Evolutionary conservation across 257 asterid genomes (phyloP).

Genomic region (Solanum pennellii): DNA sequence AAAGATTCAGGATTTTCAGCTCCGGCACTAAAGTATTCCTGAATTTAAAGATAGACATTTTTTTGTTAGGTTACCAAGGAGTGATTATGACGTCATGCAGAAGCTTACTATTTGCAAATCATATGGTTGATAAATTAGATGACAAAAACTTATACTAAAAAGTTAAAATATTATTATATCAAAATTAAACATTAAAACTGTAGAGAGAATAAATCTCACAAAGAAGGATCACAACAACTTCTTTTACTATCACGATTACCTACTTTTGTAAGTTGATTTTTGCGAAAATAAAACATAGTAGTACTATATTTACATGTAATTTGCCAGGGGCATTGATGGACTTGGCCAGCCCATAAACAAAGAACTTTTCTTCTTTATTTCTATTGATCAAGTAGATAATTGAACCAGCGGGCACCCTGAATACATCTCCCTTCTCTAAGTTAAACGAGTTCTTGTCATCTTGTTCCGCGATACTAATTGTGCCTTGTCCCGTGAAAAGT

Average conservation of each 20-base stretch:
- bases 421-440: slow-evolving; percentile 24
- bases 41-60: neutral
- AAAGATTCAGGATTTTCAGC: slow-evolving; percentile 26
- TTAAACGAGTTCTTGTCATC: slow-evolving; percentile 12
- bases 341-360: slow-evolving; percentile 17
- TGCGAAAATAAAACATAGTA: neutral
- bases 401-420: slow-evolving; percentile 27
- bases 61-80: neutral
- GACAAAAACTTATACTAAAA: too few relatives aligned
- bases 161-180: too few relatives aligned
- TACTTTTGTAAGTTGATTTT: neutral
- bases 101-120: too few relatives aligned
- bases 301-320: slow-evolving; percentile 14
- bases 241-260: too few relatives aligned
- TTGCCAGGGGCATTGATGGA: slow-evolving; percentile 25
- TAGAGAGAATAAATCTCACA: neutral
- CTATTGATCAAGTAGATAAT: slow-evolving; percentile 18
- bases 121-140: too few relatives aligned
- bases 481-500: slow-evolving; percentile 16
- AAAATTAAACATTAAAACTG: too few relatives aligned
- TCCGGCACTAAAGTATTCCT: slow-evolving; percentile 39
- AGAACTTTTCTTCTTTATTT: slow-evolving; percentile 16
- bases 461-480: slow-evolving; percentile 4
- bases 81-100: too few relatives aligned
- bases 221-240: neutral